Conservation (phyloP, 345 rosid species). For the Microcos paniculata region DNA sequence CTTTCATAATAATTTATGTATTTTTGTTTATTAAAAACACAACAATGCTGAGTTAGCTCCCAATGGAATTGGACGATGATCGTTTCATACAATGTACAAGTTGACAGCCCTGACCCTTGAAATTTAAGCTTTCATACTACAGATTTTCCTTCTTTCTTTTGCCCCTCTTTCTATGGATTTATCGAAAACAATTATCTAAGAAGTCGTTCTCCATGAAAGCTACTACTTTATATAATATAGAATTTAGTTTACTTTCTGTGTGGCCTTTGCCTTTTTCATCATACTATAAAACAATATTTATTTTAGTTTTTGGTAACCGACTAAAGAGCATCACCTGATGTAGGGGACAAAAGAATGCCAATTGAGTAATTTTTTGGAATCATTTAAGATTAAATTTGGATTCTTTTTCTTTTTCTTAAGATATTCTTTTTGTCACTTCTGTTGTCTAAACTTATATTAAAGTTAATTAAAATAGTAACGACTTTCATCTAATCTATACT, state of each 20-base stretch:
- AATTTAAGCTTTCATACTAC: background rate
- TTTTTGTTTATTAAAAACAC: background rate
- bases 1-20: too few relatives aligned
- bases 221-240: background rate
- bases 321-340: too few relatives aligned
- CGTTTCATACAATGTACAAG: background rate
- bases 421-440: too few relatives aligned
- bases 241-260: background rate
- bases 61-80: background rate
- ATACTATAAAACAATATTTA: background rate
- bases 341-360: background rate
- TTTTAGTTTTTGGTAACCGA: too few relatives aligned
- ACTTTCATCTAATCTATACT: too few relatives aligned
- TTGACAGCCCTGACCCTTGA: background rate
- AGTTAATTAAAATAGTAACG: too few relatives aligned
- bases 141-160: background rate
- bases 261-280: background rate
- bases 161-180: background rate
- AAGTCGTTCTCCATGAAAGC: background rate
- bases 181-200: background rate
- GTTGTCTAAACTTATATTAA: too few relatives aligned
- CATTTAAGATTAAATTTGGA: too few relatives aligned
- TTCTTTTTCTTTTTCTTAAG: too few relatives aligned
- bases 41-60: background rate
- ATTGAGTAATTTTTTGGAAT: background rate